Evolutionary conservation across 306 rosid genomes (phyloP).

Genomic region (Ochetophila trinervis): DNA sequence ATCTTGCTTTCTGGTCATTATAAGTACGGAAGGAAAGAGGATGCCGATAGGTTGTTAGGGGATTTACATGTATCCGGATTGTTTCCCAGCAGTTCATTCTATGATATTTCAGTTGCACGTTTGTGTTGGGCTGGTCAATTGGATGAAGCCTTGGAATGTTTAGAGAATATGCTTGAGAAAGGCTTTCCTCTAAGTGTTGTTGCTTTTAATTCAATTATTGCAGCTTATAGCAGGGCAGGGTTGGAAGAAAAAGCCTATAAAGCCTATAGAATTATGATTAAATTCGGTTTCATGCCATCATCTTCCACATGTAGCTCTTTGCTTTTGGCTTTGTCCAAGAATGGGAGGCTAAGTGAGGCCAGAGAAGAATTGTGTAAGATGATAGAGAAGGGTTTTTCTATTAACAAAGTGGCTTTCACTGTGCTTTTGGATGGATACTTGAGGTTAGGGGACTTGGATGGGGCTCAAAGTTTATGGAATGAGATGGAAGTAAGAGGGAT

Average conservation of each 20-base stretch:
- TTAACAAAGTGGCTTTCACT: constrained; percentile 54
- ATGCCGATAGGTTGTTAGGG: constrained; percentile 43
- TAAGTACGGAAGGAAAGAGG: constrained; percentile 65
- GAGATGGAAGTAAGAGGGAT: constrained; percentile 59
- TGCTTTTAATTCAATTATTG: constrained; percentile 67
- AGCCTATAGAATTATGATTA: constrained; percentile 45
- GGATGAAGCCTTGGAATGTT: constrained; percentile 48
- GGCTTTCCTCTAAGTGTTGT: constrained; percentile 55
- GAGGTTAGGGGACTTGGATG: constrained; percentile 47
- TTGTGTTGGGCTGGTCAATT: constrained; percentile 69
- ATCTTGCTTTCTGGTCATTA: constrained; percentile 62
- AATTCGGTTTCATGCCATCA: constrained; percentile 51
- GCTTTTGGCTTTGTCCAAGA: constrained; percentile 59
- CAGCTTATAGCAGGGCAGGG: constrained; percentile 63
- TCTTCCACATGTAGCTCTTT: constrained; percentile 62
- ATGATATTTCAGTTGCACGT: constrained; percentile 48
- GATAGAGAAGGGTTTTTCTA: constrained; percentile 60
- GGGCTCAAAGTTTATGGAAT: constrained; percentile 63
- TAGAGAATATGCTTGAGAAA: constrained; percentile 57
- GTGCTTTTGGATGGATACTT: constrained; percentile 66
- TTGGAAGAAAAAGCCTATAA: constrained; percentile 57
- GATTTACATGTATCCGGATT: constrained; percentile 35
- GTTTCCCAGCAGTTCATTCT: constrained; percentile 39
- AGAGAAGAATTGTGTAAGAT: constrained; percentile 49
- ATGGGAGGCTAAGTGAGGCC: constrained; percentile 60